These are phyloP conservation scores for Chamaecyparis obtusa DNA, from an alignment of 75 land plant genomes.

Conservation along the genomic window DNA sequence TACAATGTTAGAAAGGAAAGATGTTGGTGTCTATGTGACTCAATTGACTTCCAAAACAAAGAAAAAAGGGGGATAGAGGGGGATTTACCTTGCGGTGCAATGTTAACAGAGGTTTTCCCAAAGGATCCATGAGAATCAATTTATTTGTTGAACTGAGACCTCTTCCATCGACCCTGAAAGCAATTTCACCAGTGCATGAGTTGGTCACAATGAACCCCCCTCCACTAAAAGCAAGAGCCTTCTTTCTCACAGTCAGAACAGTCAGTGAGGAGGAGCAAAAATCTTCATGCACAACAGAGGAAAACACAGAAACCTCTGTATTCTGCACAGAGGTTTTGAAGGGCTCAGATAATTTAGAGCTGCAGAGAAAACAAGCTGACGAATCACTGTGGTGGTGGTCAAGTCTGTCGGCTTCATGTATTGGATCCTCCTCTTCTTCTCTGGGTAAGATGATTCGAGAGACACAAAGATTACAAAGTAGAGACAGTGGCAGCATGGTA, in stretches of 20 bases:
- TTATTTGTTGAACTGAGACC: conserved; percentile 23
- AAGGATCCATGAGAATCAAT: conserved; percentile 35
- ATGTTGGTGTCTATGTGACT: neutral
- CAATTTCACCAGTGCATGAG: conserved; percentile 18
- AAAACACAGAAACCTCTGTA: neutral
- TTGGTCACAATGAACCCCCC: conserved; percentile 58
- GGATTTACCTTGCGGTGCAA: conserved; percentile 35
- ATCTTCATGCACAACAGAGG: neutral
- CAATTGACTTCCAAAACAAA: neutral
- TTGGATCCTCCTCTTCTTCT: neutral
- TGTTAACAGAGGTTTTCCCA: conserved; percentile 30
- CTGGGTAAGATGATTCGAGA: neutral
- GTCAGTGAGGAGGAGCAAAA: conserved; percentile 4
- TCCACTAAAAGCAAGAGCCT: conserved; percentile 46
- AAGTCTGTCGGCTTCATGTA: neutral
- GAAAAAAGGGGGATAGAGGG: too few species aligned
- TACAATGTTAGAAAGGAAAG: too few species aligned
- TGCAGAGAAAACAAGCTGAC: neutral
- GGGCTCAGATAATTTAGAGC: neutral
- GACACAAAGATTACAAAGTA: neutral
- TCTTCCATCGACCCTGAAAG: conserved; percentile 54
- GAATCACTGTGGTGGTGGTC: neutral
- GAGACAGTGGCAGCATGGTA: neutral
- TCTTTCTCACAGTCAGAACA: conserved; percentile 42
- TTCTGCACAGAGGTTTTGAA: neutral